Percentiles rank a stretch among this genome's conserved stretches.
Evolutionary conservation across 139 green algal genomes (phyloP).

Genomic region (Tetraselmis striata): DNA sequence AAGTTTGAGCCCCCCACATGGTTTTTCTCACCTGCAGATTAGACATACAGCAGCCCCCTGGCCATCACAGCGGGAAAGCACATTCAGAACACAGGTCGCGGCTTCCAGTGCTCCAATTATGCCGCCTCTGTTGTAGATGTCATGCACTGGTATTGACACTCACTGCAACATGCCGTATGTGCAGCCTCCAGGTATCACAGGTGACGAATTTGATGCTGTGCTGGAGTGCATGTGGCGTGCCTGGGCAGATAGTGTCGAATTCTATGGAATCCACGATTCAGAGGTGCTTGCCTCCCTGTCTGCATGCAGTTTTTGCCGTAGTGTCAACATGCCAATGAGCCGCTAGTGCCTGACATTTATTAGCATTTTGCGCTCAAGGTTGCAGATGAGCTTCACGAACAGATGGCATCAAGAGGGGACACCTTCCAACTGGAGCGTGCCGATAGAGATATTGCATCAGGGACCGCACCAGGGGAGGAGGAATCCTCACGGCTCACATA

Average conservation of each 20-base stretch:
- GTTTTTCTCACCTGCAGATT: too few species aligned
- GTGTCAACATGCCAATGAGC: not conserved
- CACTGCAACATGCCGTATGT: not conserved
- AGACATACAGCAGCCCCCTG: too few species aligned
- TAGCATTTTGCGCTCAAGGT: not conserved
- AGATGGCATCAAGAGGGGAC: not conserved
- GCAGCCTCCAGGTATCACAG: not conserved
- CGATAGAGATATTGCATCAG: not conserved
- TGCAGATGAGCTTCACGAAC: not conserved
- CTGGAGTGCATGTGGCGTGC: not conserved
- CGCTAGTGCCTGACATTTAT: not conserved
- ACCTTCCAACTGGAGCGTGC: not conserved
- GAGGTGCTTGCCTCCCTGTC: not conserved
- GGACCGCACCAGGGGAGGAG: not conserved
- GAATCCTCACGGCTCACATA: not conserved
- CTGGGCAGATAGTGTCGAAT: not conserved
- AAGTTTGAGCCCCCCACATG: too few species aligned
- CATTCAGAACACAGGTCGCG: too few species aligned
- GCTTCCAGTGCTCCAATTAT: too few species aligned
- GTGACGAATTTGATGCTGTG: not conserved
- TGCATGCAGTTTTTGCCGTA: not conserved
- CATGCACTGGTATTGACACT: not conserved
- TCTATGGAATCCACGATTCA: not conserved
- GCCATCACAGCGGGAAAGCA: too few species aligned
- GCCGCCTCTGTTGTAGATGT: too few species aligned